Evolutionary conservation across 768 basidiomycete species (phyloP), one percentile per base, ranked within the genome.

Genomic region (Rhodotorula toruloides): DNA sequence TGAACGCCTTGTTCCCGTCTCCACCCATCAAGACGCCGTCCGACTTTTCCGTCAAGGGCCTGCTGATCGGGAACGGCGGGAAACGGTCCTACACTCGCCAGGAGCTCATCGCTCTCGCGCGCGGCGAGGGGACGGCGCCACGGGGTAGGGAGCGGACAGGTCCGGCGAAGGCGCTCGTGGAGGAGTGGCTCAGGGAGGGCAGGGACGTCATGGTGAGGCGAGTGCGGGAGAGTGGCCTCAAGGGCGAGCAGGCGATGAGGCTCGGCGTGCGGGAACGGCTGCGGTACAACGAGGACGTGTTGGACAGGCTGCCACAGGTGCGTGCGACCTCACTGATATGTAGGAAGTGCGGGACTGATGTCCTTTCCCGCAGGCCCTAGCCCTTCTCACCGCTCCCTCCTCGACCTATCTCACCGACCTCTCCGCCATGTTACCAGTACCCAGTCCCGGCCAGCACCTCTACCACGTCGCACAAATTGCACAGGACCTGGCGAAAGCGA

Each of bases 1-100:
- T 71, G 29, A 32, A 67, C 40, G 61, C 65, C 4, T 55, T 71
- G 16, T 71, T 57, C 46, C 70, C 70, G 7, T 71, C 70, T 0
- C 61, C 70, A 8, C 70, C 70, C 9, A 4, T 49, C 13, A 17
- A 6, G 4, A 16, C 25, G 7, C 4, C 52, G 11, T 8, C 42
- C 25, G 14, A 25, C 12, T 63, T 47, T 37, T 54, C 49, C 22
- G 29, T 62, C 36, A 54, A 54, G 31, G 61, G 56, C 4, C 40
- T 67, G 37, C 56, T 56, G 25, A 42, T 67, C 52, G 66, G 61
- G 19, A 67, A 67, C 50, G 61, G 61, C 34, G 58, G 62, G 2
- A 47, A 39, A 11, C 49, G 54, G 25, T 64, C 62, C 10, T 40
- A 53, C n/a, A 31, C 58, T 16, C 40, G 65, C 21, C 54, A 55